Percentiles rank a stretch among this genome's conserved stretches.
Conservation (phyloP, 805 yeast genomes). For the Zygosaccharomyces bisporus region DNA sequence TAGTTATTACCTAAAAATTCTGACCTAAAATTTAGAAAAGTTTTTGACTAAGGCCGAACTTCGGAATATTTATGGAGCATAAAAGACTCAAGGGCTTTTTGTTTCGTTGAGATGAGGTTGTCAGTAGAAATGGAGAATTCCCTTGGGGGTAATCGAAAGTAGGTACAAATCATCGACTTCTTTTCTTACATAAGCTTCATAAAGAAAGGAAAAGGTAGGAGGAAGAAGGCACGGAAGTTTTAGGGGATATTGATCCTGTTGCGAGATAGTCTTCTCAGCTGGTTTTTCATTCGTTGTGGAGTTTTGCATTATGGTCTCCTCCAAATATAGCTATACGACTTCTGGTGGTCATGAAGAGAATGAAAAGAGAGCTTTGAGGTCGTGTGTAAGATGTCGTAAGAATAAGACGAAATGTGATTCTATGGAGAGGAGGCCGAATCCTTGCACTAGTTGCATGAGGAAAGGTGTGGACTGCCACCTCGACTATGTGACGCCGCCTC, state of each 20-base stretch:
- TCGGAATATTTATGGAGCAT: not conserved
- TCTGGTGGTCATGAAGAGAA: not conserved
- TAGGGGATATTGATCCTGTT: not conserved
- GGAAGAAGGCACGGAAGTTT: not conserved
- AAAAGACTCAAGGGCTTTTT: not conserved
- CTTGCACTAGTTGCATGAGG: slow-evolving; percentile 56
- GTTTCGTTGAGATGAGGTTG: not conserved
- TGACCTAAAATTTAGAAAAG: not conserved
- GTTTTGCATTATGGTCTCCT: not conserved
- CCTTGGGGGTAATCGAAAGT: not conserved
- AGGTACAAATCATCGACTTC: not conserved
- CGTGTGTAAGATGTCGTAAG: slow-evolving; percentile 61
- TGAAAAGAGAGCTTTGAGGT: slow-evolving; percentile 41
- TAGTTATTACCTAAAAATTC: too few species aligned
- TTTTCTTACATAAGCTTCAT: not conserved
- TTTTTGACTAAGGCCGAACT: not conserved
- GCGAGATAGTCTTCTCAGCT: not conserved
- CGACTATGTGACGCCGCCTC: slow-evolving; percentile 53
- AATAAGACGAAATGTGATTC: slow-evolving; percentile 69
- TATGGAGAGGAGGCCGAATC: slow-evolving; percentile 44
- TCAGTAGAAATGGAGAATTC: not conserved
- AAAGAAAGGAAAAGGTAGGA: not conserved
- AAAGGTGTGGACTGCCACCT: slow-evolving; percentile 50
- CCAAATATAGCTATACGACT: not conserved
- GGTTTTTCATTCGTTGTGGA: not conserved